Evolutionary conservation across 768 basidiomycete species (phyloP).

Genomic region (Coprinopsis marcescibilis): DNA sequence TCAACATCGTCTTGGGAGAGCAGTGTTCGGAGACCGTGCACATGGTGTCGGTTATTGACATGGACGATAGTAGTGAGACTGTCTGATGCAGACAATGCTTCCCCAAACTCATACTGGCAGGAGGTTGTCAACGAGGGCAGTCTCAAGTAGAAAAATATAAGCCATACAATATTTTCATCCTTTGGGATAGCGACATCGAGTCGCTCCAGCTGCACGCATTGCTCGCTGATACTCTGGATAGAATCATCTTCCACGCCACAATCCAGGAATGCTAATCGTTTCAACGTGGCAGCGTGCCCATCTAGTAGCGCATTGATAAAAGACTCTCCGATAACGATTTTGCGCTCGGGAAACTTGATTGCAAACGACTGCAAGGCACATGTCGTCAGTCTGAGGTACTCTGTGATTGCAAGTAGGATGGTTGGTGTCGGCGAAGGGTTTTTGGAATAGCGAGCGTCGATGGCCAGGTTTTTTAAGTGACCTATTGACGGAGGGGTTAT

Average conservation of each 20-base stretch:
- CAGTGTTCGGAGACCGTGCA: neutral
- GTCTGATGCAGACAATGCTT: neutral
- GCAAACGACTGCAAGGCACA: conserved; percentile 32
- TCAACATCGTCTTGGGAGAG: conserved; percentile 1
- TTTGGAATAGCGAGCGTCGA: conserved; percentile 41
- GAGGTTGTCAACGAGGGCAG: neutral
- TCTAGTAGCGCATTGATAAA: conserved; percentile 40
- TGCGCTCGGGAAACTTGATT: conserved; percentile 40
- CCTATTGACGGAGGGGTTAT: conserved; percentile 30
- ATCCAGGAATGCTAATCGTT: conserved; percentile 41
- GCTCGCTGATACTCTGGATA: conserved; percentile 33
- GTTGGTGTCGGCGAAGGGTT: conserved; percentile 25
- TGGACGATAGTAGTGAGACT: neutral
- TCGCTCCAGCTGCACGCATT: conserved; percentile 41
- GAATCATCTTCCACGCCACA: conserved; percentile 35
- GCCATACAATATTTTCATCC: conserved; percentile 43
- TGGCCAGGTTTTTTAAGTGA: conserved; percentile 42
- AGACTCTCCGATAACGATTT: conserved; percentile 28
- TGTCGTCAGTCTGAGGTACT: conserved; percentile 25
- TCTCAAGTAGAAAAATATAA: neutral
- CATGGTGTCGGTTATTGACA: neutral
- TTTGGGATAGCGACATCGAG: conserved; percentile 46
- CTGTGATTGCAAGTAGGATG: conserved; percentile 25
- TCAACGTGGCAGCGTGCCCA: conserved; percentile 36
- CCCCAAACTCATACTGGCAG: neutral